These are phyloP conservation scores for Apiospora arundinis DNA, from an alignment of 2,329 filamentous ascomycete species.

Conservation along the genomic window DNA sequence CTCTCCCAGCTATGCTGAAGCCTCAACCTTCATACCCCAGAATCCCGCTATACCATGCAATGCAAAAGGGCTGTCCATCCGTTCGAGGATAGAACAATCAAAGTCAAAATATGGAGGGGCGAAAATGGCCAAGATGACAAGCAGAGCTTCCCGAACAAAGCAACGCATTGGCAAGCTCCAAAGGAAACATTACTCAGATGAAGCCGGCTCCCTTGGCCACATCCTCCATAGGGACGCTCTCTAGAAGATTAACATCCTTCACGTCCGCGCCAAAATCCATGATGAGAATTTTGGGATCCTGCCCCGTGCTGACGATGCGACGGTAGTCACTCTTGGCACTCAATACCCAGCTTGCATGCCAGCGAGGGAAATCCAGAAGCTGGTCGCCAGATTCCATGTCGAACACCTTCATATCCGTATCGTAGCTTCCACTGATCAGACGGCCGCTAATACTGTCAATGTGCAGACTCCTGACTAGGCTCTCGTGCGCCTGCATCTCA, in stretches of 20 bases:
- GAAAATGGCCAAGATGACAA: background rate
- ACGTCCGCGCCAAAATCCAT: constrained; percentile 84
- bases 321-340: constrained; percentile 96
- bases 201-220: constrained; percentile 41
- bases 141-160: background rate
- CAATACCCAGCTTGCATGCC: constrained; percentile 96
- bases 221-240: constrained; percentile 49
- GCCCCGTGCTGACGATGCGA: constrained; percentile 91
- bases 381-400: constrained; percentile 81
- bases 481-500: constrained; percentile 81
- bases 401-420: constrained; percentile 94
- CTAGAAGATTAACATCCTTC: constrained; percentile 63
- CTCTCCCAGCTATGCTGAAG: background rate
- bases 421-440: constrained; percentile 91
- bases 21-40: background rate
- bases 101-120: constrained; percentile 1
- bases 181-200: constrained; percentile 34
- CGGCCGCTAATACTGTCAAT: constrained; percentile 86
- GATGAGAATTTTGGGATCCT: constrained; percentile 90
- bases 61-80: background rate
- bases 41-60: constrained; percentile 10
- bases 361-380: constrained; percentile 86
- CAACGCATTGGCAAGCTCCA: background rate
- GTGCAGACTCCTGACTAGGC: constrained; percentile 87
- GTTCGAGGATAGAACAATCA: background rate